Base-by-base conservation (phyloP, 768 basidiomycete genomes). In the Nidula microcarpa region DNA sequence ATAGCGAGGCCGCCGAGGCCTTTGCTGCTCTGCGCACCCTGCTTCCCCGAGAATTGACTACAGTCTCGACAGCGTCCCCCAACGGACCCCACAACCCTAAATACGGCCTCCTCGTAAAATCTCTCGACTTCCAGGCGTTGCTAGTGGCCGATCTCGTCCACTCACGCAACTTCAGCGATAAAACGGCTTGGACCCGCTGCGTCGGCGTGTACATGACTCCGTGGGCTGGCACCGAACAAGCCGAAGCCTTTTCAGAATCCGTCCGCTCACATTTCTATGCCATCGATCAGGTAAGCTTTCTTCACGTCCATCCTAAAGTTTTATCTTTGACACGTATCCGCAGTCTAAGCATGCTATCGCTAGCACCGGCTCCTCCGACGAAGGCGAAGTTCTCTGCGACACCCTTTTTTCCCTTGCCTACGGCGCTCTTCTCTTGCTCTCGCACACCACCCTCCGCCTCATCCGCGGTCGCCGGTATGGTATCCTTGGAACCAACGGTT, bases 371-470 rank as follows among this genome's bases (percentile, higher is more conserved):
- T 69, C 74, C 37, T 74, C 79, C 33, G 85, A 84, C 53, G 92
- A 91, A 69, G 94, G 87, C 55, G 91, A 94, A 66, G 70, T 95
- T 44, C 75, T 97, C 45, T 94, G 94, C 65, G 87, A 98, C 67
- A 94, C 94, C 1, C 80, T 94, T 43, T 98, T 98, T 75, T 97
- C 94, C 23, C 79, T 98, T 55, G 94, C 96, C 16, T 98, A 98
- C 65, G 96, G 96, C 60, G 92, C 95, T 49, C 81, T 98, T 46
- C 79, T 98, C 6, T 82, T 98, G 57, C 82, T 98, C 58, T 98
- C 96, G 44, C 95, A 98, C 71, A 98, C 96, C 23, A 87, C 81
- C 32, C 80, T 98, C 54, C 87, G 90, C 55, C 82, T 98, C 53
- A 78, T 91, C 66, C 90, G 93, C 61, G 96, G 95, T 32, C 85